phyloP scores from a whole-genome alignment of 129 eudicot species.

The Saussurea involucrata region DNA sequence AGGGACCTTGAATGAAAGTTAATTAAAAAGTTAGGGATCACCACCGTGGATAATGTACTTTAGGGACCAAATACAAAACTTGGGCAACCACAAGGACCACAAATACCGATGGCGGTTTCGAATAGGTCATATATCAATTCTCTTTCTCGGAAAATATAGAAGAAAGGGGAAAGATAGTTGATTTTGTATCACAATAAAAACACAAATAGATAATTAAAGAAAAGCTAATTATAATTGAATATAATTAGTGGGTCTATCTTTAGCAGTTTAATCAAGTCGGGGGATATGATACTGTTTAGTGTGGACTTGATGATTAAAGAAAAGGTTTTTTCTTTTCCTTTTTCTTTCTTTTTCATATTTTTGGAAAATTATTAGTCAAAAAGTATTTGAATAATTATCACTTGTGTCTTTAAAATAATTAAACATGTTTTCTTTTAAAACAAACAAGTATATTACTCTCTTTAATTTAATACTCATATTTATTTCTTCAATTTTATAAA shows the following conservation, averaged over 20 bases:
- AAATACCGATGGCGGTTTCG: conserved; percentile 7
- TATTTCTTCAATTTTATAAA: too few relatives aligned
- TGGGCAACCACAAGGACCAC: too few relatives aligned
- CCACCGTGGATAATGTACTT: too few relatives aligned
- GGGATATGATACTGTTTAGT: conserved; percentile 3
- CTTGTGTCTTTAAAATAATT: neutral
- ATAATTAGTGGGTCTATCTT: neutral
- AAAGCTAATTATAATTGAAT: neutral
- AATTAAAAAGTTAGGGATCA: too few relatives aligned
- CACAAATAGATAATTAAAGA: neutral
- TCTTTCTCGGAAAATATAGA: conserved; percentile 3
- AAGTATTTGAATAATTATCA: neutral
- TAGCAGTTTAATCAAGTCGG: neutral
- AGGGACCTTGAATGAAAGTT: too few relatives aligned
- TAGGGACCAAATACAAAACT: too few relatives aligned
- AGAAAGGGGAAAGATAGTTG: neutral
- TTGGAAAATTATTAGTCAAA: neutral
- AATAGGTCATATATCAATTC: conserved; percentile 9
- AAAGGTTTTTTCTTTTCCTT: neutral
- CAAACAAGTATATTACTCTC: too few relatives aligned
- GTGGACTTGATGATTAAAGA: conserved; percentile 9
- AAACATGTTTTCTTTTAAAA: neutral
- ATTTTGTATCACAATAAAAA: neutral
- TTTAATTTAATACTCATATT: too few relatives aligned
- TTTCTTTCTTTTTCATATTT: neutral